Percentiles rank a stretch among this genome's conserved stretches.
These are phyloP conservation scores for Pseudonectria foliicola DNA, from an alignment of 2,329 filamentous ascomycete genomes.

Conservation along the genomic window DNA sequence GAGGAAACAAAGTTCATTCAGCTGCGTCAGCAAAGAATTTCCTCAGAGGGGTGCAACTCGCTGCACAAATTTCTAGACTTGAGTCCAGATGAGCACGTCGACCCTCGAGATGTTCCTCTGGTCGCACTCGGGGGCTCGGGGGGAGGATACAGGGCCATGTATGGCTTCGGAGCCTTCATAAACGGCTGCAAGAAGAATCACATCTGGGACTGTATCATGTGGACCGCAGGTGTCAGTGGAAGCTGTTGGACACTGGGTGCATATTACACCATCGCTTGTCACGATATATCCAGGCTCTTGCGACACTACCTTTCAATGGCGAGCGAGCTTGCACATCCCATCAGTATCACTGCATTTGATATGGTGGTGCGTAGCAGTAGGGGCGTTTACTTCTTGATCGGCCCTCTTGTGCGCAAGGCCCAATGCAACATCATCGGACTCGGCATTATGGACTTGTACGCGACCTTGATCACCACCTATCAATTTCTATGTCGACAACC, in stretches of 20 bases:
- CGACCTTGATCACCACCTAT: conserved; percentile 13
- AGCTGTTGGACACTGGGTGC: conserved; percentile 18
- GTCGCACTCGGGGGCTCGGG: conserved; percentile 15
- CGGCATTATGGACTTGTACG: conserved; percentile 18
- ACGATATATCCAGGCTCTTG: conserved; percentile 6
- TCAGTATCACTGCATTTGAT: conserved; percentile 13
- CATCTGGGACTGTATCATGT: conserved; percentile 16
- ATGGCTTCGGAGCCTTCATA: conserved; percentile 16
- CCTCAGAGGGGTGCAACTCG: conserved; percentile 6
- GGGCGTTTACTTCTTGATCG: conserved; percentile 15
- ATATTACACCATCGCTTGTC: conserved; percentile 17
- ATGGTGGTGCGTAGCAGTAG: conserved; percentile 10
- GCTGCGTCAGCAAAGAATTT: conserved; percentile 8
- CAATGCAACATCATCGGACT: conserved; percentile 16
- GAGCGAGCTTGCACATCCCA: conserved; percentile 12
- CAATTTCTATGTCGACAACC: conserved; percentile 10
- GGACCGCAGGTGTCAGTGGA: conserved; percentile 17
- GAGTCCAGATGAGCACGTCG: conserved; percentile 3
- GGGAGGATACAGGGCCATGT: conserved; percentile 18
- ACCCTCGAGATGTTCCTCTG: conserved; percentile 14
- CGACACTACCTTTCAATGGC: conserved; percentile 14
- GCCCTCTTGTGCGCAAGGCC: conserved; percentile 14
- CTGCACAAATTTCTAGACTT: conserved; percentile 10
- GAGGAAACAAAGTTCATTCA: conserved; percentile 11
- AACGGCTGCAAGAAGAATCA: conserved; percentile 7